Percentiles rank a stretch among this genome's conserved stretches.
These are phyloP conservation scores for Globisporangium middletonii DNA, from an alignment of 352 stramenopile species.

Conservation along the genomic window DNA sequence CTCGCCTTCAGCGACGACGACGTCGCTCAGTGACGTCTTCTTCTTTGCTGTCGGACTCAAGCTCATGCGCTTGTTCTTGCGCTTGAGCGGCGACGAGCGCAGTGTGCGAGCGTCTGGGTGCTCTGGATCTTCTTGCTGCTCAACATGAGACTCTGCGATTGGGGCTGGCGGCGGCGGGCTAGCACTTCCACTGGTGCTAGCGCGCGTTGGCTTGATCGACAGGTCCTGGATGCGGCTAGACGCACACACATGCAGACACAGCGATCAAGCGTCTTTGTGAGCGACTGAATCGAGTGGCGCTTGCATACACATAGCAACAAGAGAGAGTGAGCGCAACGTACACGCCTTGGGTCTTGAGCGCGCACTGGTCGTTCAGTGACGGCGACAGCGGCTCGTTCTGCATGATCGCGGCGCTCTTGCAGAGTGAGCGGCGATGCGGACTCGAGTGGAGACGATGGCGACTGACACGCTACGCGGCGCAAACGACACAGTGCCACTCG, in stretches of 20 bases:
- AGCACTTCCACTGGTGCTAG: background rate
- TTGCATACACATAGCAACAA: too few relatives aligned
- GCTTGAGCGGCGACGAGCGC: constrained; percentile 17
- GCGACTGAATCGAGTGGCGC: background rate
- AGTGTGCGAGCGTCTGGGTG: background rate
- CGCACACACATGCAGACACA: background rate
- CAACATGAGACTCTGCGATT: background rate
- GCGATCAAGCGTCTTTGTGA: background rate
- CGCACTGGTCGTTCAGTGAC: background rate
- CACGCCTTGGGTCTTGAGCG: constrained; percentile 5
- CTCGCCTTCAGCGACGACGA: constrained; percentile 40
- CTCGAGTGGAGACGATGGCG: background rate
- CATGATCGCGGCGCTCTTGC: background rate
- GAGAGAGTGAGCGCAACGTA: background rate
- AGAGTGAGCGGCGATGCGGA: background rate
- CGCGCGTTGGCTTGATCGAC: constrained; percentile 16
- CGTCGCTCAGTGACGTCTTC: constrained; percentile 21
- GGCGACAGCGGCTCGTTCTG: background rate
- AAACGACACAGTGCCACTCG: background rate
- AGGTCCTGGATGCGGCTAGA: constrained; percentile 31
- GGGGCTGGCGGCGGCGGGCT: background rate
- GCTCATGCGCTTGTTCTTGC: constrained; percentile 36
- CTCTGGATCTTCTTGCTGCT: background rate
- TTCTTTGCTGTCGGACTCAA: constrained; percentile 16
- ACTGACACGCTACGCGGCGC: too few relatives aligned